A percentile compares a stretch with the other conserved stretches of the same genome.
These are phyloP conservation scores for Elaeis oleifera DNA, from an alignment of 202 grass and related monocot genomes.

Conservation along the genomic window DNA sequence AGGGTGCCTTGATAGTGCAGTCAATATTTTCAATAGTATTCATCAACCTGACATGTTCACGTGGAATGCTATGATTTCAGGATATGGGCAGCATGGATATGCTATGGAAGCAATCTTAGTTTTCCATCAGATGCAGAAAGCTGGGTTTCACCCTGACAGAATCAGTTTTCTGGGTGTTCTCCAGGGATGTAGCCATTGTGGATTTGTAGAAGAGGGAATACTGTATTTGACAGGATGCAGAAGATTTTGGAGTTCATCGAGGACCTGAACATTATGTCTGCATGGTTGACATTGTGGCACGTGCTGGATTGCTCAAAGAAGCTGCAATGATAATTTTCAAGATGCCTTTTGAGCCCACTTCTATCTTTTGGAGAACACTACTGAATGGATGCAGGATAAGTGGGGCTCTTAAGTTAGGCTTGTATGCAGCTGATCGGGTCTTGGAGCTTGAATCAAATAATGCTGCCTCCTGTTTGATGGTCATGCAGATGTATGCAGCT, in stretches of 20 bases:
- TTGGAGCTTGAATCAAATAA: background rate
- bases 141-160: background rate
- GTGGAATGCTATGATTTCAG: background rate
- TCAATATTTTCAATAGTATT: background rate
- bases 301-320: conserved; percentile 1
- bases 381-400: conserved; percentile 2
- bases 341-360: conserved; percentile 6
- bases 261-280: conserved; percentile 3
- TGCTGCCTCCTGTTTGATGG: background rate
- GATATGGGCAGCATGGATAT: conserved; percentile 4
- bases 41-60: background rate
- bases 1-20: background rate
- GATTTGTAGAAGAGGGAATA: background rate
- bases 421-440: background rate
- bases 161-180: conserved; percentile 8
- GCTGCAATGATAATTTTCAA: conserved; percentile 1
- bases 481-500: background rate
- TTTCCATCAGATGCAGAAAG: background rate
- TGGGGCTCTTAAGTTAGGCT: background rate
- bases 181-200: background rate
- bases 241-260: background rate
- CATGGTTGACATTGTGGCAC: background rate
- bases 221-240: background rate
- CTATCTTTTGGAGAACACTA: conserved; percentile 2
- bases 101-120: background rate